Evolutionary conservation across 140 eudicot species (phyloP), one percentile per base, ranked within the genome.

Genomic region (Stevia rebaudiana): DNA sequence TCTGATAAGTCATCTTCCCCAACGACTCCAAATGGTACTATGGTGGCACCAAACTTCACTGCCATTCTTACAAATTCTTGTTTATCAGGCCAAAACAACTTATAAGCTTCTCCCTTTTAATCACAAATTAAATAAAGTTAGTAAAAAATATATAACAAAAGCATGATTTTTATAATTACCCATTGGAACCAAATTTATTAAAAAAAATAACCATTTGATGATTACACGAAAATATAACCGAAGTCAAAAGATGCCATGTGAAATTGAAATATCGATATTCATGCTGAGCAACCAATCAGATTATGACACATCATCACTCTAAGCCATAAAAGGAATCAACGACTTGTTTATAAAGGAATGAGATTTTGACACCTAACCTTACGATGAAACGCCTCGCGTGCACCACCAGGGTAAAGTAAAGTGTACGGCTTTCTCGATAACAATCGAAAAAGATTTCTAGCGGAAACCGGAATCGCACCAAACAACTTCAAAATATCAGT

Each of bases 1-100:
- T 84, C 87, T 39, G 79, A 74, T 63, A 88, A 8, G 63, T 88
- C 95, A 78, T 88, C 95, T 72, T 88, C 94, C 53, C 95, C 95
- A 60, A 88, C 80, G 46, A 57, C 90, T 61, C 90, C 95, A 75
- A 82, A 86, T 61, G 95, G 95, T 44, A 86, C 69, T 56, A 86
- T 86, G 48, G 89, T 86, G 18, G 90, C 95, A 37, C 81, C 89
- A 80, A 86, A 83, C 73, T 65, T 74, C 19, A 85, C 89, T 48
- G 89, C 95, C 95, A 86, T 86, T 68, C 90, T 80, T 8, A 86
- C 89, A 62, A 88, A 88, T 65, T 88, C 95, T 28, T 82, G 94
- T 67, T 76, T 81, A 30, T 84, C 89, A 28, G 95, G 92, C 95
- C 95, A 87, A 82, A 84, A 79, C 59, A 87, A 68, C 79, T 84